phyloP scores from a whole-genome alignment of 257 asterid genomes.

The Solanum virginianum region DNA sequence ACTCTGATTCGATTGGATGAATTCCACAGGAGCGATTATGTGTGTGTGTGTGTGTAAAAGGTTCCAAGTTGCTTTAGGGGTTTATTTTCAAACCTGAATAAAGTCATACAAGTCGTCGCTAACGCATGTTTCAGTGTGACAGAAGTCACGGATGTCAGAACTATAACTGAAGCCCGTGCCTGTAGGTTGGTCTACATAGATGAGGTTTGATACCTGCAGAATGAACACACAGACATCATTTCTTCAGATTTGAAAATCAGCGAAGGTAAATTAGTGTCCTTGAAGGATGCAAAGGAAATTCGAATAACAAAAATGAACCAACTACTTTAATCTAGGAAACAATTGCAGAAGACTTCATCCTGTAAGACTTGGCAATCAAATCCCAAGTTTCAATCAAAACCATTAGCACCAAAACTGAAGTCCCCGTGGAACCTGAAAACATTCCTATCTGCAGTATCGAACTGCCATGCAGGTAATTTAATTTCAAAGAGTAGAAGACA shows the following conservation, averaged over 20 bases:
- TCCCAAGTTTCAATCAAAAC: not conserved
- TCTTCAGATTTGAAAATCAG: not conserved
- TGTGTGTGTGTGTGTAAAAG: not conserved
- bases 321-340: not conserved
- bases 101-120: constrained; percentile 91
- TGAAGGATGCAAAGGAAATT: not conserved
- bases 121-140: constrained; percentile 78
- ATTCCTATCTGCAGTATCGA: not conserved
- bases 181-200: constrained; percentile 91
- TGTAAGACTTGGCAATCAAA: not conserved
- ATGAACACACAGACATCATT: not conserved
- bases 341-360: not conserved
- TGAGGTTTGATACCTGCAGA: constrained; percentile 78
- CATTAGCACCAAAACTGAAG: not conserved
- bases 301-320: not conserved
- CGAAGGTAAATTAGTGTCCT: not conserved
- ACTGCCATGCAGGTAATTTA: not conserved
- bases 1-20: not conserved
- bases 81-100: constrained; percentile 44
- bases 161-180: constrained; percentile 98
- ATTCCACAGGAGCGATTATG: not conserved
- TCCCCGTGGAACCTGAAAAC: not conserved
- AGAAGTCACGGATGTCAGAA: constrained; percentile 71
- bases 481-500: not conserved
- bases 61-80: not conserved